These are phyloP conservation scores for Ophiostoma perfectum DNA, from an alignment of 2,329 filamentous ascomycete genomes.

Conservation along the genomic window DNA sequence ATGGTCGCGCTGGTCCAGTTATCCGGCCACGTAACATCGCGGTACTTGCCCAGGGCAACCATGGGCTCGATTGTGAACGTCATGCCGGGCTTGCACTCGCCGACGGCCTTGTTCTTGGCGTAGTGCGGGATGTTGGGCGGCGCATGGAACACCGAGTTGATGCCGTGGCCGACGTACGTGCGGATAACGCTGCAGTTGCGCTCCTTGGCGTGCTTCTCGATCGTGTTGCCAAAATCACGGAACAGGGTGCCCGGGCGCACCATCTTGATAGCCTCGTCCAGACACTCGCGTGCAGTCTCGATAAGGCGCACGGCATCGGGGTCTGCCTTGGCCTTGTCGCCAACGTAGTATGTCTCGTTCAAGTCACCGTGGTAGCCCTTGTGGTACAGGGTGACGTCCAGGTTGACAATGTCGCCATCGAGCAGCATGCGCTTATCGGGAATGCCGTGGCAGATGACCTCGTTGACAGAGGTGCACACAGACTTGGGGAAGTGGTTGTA, in stretches of 20 bases:
- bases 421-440: constrained; percentile 81
- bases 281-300: constrained; percentile 80
- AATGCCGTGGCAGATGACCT: constrained; percentile 98
- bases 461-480: constrained; percentile 91
- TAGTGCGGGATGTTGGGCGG: constrained; percentile 95
- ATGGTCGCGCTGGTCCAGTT: constrained; percentile 96
- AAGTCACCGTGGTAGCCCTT: constrained; percentile 92
- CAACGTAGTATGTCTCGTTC: constrained; percentile 98
- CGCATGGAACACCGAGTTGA: constrained; percentile 90
- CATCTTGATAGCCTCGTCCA: constrained; percentile 83
- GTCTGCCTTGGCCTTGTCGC: constrained; percentile 76
- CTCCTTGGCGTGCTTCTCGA: constrained; percentile 89
- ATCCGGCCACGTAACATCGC: constrained; percentile 94
- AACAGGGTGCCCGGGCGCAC: constrained; percentile 92
- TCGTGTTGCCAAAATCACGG: constrained; percentile 87
- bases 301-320: constrained; percentile 85
- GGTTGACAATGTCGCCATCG: constrained; percentile 95
- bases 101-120: constrained; percentile 95
- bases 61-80: constrained; percentile 99
- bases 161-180: constrained; percentile 93
- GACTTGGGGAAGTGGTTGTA: constrained; percentile 98
- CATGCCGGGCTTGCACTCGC: constrained; percentile 91
- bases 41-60: constrained; percentile 87
- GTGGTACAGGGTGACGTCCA: constrained; percentile 92
- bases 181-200: constrained; percentile 84